Evolutionary conservation across 768 basidiomycete species (phyloP).

Genomic region (Mycena galopus): DNA sequence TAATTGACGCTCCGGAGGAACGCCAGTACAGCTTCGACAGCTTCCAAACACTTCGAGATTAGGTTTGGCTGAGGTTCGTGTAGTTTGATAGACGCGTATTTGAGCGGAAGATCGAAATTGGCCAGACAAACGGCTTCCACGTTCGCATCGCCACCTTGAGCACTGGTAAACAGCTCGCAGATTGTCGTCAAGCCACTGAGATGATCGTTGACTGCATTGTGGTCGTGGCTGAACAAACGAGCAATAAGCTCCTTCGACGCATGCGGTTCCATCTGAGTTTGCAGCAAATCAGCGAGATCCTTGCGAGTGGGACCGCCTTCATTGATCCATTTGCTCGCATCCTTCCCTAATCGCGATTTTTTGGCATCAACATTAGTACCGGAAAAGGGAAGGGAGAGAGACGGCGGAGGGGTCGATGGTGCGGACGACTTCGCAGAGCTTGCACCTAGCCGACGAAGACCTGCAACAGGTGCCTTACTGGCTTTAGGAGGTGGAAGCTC

Average conservation of each 20-base stretch:
- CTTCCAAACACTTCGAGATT: slow-evolving; percentile 88
- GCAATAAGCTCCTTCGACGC: slow-evolving; percentile 80
- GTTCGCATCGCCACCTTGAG: slow-evolving; percentile 68
- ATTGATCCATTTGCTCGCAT: slow-evolving; percentile 86
- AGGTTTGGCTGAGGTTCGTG: slow-evolving; percentile 94
- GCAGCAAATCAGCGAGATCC: slow-evolving; percentile 88
- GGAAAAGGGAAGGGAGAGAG: slow-evolving; percentile 58
- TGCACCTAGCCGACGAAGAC: slow-evolving; percentile 59
- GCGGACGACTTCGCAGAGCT: slow-evolving; percentile 47
- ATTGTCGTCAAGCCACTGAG: slow-evolving; percentile 81
- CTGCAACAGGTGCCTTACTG: slow-evolving; percentile 51
- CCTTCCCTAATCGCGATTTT: slow-evolving; percentile 77
- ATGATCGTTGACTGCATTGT: slow-evolving; percentile 94
- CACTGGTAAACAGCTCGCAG: slow-evolving; percentile 78
- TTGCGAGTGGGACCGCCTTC: slow-evolving; percentile 87
- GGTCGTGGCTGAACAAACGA: slow-evolving; percentile 94
- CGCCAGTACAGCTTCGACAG: slow-evolving; percentile 81
- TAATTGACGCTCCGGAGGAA: slow-evolving; percentile 81
- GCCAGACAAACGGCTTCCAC: slow-evolving; percentile 78
- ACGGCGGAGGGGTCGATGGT: slow-evolving; percentile 47
- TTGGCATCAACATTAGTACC: slow-evolving; percentile 73
- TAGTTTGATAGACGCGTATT: slow-evolving; percentile 92
- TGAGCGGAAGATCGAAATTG: slow-evolving; percentile 92
- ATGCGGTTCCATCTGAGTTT: slow-evolving; percentile 92
- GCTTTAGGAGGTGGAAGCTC: slow-evolving; percentile 53